Base-by-base conservation (phyloP, 495 filamentous ascomycete species). In the Copromyces sp. region DNA sequence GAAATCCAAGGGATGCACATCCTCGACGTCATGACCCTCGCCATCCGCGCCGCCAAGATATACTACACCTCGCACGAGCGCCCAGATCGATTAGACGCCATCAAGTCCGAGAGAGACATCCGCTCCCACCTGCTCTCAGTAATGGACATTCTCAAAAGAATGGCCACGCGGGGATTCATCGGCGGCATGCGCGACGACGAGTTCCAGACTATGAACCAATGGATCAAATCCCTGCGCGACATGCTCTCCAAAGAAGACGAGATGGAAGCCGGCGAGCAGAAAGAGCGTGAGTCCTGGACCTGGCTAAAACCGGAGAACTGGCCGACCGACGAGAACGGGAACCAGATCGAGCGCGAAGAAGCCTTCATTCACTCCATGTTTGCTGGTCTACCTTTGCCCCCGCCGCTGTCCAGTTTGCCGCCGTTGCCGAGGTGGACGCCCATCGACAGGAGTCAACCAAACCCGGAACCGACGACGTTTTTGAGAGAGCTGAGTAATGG, bases 1-100 rank as follows among this genome's bases (percentile, higher is more conserved):
- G 93, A 98, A 78, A 86, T 97, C 7, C 92, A 98, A 79, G 95
- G 95, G 9, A 88, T 97, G 83, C 92, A 96, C 72, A 87, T 99
- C 45, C 84, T 98, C 42, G 95, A 98, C 77, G 88, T 97, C 68
- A 90, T 95, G 81, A 99, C 95, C 4, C 85, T 98, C 61, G 94
- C 94, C 16, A 97, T 99, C 72, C 90, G 93, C 41, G 94, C 96
- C 8, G 95, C 95, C 41, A 97, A 94, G 79, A 90, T 94, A 61
- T 99, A 98, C 83, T 98, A 98, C 81, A 97, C 94, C 7, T 83
- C 91, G 2, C 94, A 98, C 78, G 89, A 94, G 77, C 84, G 91
- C 29, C 92, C 94, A 7, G 90, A 93, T 72, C 90, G 92, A 35
- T 83, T 98, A n/a, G 92, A 93, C 73, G 83, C 88, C 42, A 94